Evolutionary conservation across 2,329 filamentous ascomycete genomes (phyloP), one percentile per base, ranked within the genome.

Genomic region (Colletotrichum paranaense): DNA sequence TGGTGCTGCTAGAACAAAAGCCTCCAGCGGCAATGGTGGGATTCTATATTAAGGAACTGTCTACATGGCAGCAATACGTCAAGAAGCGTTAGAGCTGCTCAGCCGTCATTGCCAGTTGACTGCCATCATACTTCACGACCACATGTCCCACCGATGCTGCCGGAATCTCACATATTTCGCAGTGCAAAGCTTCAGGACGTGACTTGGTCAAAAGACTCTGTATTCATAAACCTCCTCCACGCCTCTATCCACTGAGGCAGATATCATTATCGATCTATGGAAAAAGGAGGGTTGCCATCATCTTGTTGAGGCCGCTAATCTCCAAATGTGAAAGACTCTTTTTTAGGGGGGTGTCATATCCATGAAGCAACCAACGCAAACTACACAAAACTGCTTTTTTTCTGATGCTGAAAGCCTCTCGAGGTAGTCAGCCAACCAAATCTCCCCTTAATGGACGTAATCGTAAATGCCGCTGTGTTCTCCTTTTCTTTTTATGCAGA

Each of bases 401-500:
- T 26, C 24, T 49, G 42, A 24, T 62, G 42, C 4, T 38, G 16
- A 62, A 22, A 14, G 19, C n/a, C 26, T 28, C n/a, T 56, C 3
- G 24, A 56, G 53, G n/a, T 9, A 49, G 14, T n/a, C 49, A 55
- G 26, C n/a, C 22, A 16, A 14, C 62, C 42, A 30, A 30, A 6
- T 64, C 28, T 49, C 38, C 28, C 46, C 56, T 28, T 14, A 49
- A 24, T 56, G 26, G 52, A 58, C 14, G 28, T 14, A 30, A 56
- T 65, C 52, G 22, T 30, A 66, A 56, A 22, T 46, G 19, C 52
- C 52, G 52, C 63, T 49, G 32, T 42, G 12, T 56, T 38, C 35
- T 14, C n/a, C 26, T 63, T 42, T 58, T 66, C 32, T 35, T 58
- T 46, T 28, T 19, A 68, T 67, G 46, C 66, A 52, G 30, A 42